phyloP scores from a whole-genome alignment of 305 asterid genomes.

The Fraxinus ornus region DNA sequence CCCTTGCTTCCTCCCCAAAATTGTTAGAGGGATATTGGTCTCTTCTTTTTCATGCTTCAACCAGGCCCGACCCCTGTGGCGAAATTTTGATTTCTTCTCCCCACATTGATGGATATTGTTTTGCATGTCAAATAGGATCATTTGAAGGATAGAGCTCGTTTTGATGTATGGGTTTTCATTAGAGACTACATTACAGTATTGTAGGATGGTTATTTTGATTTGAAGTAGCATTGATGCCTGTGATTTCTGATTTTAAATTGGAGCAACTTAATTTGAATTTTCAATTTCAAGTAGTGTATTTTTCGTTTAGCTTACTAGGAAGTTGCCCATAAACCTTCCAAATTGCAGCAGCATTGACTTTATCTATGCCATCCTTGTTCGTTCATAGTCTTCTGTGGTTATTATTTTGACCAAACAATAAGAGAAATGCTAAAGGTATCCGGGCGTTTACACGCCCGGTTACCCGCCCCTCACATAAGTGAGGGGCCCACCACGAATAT shows the following conservation, averaged over 20 bases:
- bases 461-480: too few species aligned
- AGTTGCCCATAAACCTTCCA: background rate
- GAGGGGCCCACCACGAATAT: too few species aligned
- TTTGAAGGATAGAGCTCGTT: background rate
- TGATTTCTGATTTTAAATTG: background rate
- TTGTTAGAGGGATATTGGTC: background rate
- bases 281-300: background rate
- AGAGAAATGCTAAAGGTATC: too few species aligned
- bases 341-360: background rate
- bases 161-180: background rate
- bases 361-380: background rate
- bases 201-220: background rate
- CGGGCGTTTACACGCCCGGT: too few species aligned
- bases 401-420: background rate
- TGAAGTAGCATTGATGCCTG: background rate
- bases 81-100: slow-evolving; percentile 27
- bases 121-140: slow-evolving; percentile 14
- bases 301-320: background rate
- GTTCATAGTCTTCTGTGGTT: background rate
- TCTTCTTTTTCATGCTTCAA: slow-evolving; percentile 32
- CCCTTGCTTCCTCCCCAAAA: too few species aligned
- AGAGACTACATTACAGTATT: background rate
- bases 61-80: slow-evolving; percentile 9
- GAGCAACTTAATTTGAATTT: background rate
- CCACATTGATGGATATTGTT: slow-evolving; percentile 18